Percentiles rank a stretch among this genome's conserved stretches.
These are phyloP conservation scores for Hysterangium stoloniferum DNA, from an alignment of 768 basidiomycete species.

Conservation along the genomic window DNA sequence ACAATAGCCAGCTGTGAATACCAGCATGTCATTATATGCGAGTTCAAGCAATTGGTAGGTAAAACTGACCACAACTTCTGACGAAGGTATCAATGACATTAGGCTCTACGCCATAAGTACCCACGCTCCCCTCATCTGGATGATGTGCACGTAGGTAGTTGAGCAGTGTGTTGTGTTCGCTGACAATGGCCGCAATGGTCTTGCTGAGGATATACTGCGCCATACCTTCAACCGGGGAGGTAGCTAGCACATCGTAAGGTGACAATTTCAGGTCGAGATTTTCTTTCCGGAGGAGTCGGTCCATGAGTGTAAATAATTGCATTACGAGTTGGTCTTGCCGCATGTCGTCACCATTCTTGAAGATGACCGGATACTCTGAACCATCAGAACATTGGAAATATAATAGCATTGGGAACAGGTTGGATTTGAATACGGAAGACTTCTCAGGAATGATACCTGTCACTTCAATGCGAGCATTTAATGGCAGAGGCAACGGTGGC, in stretches of 20 bases:
- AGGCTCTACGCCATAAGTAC: constrained; percentile 92
- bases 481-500: constrained; percentile 72
- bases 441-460: constrained; percentile 87
- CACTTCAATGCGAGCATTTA: constrained; percentile 80
- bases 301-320: constrained; percentile 98
- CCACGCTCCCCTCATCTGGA: constrained; percentile 92
- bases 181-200: constrained; percentile 90
- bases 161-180: constrained; percentile 80
- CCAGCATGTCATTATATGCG: too few species aligned
- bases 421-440: constrained; percentile 95
- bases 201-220: constrained; percentile 93
- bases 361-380: constrained; percentile 88
- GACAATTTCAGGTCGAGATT: constrained; percentile 89
- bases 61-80: constrained; percentile 82
- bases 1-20: constrained; percentile 86
- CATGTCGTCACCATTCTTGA: constrained; percentile 99
- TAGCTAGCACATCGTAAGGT: constrained; percentile 90
- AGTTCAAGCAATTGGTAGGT: too few species aligned
- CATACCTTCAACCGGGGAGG: constrained; percentile 90
- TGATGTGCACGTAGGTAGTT: constrained; percentile 82
- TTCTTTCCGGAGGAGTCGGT: constrained; percentile 85
- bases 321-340: constrained; percentile 97
- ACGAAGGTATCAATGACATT: constrained; percentile 94
- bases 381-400: constrained; percentile 85
- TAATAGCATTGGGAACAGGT: constrained; percentile 84